Percentiles rank a stretch among this genome's conserved stretches.
phyloP scores from a whole-genome alignment of 2,329 filamentous ascomycete genomes.

The Scedosporium aurantiacum region DNA sequence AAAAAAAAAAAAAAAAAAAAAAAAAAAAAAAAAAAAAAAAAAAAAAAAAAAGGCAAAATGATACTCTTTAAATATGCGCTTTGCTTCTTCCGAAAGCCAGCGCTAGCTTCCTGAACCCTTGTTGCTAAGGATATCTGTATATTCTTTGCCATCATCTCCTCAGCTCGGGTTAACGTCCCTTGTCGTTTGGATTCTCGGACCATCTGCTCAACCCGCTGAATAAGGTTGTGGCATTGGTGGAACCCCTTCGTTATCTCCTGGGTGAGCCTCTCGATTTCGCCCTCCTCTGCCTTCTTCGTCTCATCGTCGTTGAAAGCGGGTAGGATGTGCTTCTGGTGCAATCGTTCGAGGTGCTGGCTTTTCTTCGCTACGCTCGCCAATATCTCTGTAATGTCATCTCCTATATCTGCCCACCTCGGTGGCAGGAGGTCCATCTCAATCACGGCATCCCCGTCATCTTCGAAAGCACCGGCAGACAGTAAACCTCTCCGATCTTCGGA shows the following conservation, averaged over 20 bases:
- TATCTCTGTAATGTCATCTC: conserved; percentile 81
- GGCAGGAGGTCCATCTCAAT: conserved; percentile 98
- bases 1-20: no score
- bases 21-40: no score
- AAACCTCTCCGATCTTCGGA: conserved; percentile 60
- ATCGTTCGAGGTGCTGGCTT: conserved; percentile 73
- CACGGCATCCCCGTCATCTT: conserved; percentile 82
- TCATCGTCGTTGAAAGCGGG: conserved; percentile 96
- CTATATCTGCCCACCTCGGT: conserved; percentile 89
- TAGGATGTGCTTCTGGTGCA: conserved; percentile 94
- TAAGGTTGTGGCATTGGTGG: conserved; percentile 79
- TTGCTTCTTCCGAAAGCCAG: conserved; percentile 92
- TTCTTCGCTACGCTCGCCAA: conserved; percentile 72
- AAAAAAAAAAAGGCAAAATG: conserved; percentile 10
- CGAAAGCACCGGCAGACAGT: conserved; percentile 66
- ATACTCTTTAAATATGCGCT: conserved; percentile 89
- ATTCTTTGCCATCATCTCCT: conserved; percentile 93
- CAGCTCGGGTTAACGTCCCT: conserved; percentile 64
- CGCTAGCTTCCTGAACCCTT: conserved; percentile 82
- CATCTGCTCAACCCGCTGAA: conserved; percentile 80
- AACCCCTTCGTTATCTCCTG: conserved; percentile 83
- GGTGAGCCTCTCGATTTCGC: conserved; percentile 81
- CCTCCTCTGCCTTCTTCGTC: conserved; percentile 74
- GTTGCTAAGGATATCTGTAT: conserved; percentile 85
- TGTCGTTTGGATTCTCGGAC: conserved; percentile 67